Percentiles rank a stretch among this genome's conserved stretches.
Evolutionary conservation across 495 filamentous ascomycete genomes (phyloP).

Genomic region (Annulohypoxylon bovei): DNA sequence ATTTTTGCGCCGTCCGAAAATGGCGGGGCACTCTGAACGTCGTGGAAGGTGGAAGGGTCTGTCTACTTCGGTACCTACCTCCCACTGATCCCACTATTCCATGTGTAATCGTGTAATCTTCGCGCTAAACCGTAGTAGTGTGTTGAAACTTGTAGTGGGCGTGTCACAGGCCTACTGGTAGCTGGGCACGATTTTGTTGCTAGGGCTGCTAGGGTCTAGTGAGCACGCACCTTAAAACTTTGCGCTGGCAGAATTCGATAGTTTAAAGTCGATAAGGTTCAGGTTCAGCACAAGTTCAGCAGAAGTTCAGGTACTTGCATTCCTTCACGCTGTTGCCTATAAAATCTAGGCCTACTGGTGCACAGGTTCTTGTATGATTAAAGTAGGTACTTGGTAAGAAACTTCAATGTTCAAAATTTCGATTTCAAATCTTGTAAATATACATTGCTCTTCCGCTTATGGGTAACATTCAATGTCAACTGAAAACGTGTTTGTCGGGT

Average conservation of each 20-base stretch:
- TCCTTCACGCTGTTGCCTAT: not conserved
- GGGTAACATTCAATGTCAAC: constrained; percentile 43
- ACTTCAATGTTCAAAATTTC: not conserved
- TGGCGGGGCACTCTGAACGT: constrained; percentile 38
- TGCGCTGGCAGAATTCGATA: constrained; percentile 11
- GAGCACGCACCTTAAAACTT: constrained; percentile 24
- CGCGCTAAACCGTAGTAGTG: constrained; percentile 1
- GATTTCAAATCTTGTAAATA: not conserved
- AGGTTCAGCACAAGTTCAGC: constrained; percentile 1
- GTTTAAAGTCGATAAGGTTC: not conserved
- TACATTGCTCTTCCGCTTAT: constrained; percentile 2
- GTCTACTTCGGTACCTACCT: constrained; percentile 1
- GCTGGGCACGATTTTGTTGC: not conserved
- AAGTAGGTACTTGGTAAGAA: not conserved
- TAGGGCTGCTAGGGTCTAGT: constrained; percentile 34
- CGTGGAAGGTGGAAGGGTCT: constrained; percentile 5
- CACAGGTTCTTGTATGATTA: not conserved
- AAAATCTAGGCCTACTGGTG: not conserved
- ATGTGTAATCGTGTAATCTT: constrained; percentile 4
- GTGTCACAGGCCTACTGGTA: constrained; percentile 19
- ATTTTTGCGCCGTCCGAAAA: constrained; percentile 43
- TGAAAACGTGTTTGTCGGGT: constrained; percentile 44
- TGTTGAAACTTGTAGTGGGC: not conserved
- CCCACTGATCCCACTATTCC: not conserved
- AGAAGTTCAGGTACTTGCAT: not conserved